Conservation (phyloP, 2,329 filamentous ascomycete genomes). For the Exophiala xenobiotica region DNA sequence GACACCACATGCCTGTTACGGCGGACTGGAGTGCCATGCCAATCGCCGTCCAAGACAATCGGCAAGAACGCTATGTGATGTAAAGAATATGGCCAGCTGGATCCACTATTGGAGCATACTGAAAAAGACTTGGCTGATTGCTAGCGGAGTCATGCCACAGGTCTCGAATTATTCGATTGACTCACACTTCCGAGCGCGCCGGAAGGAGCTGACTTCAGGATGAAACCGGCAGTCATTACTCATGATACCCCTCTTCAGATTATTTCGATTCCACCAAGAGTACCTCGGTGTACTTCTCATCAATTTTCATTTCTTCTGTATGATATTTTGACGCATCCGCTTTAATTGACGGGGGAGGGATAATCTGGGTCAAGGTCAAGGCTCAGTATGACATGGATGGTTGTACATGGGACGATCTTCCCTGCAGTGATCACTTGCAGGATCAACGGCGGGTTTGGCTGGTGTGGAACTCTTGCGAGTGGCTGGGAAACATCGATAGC, state of each 20-base stretch:
- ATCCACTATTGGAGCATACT: conserved; percentile 1
- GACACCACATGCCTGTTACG: conserved; percentile 22
- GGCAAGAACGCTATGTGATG: conserved; percentile 29
- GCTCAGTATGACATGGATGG: neutral
- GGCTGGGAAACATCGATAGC: conserved; percentile 15
- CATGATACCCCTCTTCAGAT: conserved; percentile 10
- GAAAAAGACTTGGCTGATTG: neutral
- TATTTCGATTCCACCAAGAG: no score
- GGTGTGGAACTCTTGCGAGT: conserved; percentile 2
- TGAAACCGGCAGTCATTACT: conserved; percentile 1
- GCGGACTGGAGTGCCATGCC: conserved; percentile 27
- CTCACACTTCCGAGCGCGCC: conserved; percentile 15
- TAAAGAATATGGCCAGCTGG: conserved; percentile 6
- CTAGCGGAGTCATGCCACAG: neutral
- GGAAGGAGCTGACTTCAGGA: conserved; percentile 1
- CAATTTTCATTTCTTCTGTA: conserved; percentile 6
- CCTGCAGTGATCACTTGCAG: neutral
- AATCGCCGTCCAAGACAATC: conserved; percentile 25
- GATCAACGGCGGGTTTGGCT: conserved; percentile 3
- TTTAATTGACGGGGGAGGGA: conserved; percentile 1
- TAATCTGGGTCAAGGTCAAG: neutral
- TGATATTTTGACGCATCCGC: conserved; percentile 9
- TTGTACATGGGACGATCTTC: conserved; percentile 7
- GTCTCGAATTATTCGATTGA: conserved; percentile 4
- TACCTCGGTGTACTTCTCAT: neutral